Conservation (phyloP, 495 filamentous ascomycete genomes). For the Astrothelium macrocarpum region DNA sequence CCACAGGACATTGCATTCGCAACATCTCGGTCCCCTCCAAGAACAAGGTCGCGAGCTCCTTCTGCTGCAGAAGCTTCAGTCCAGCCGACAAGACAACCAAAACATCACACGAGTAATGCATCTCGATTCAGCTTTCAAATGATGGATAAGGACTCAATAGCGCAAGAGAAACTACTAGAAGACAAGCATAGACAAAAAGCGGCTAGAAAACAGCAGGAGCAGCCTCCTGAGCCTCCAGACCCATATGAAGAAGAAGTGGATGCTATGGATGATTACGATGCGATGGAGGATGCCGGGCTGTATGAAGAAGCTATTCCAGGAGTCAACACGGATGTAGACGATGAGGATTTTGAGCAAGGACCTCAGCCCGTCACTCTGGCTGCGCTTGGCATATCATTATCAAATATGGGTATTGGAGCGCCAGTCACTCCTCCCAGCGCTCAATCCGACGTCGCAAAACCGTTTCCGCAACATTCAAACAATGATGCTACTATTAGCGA, state of each 20-base stretch:
- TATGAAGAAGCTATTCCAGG: constrained; percentile 71
- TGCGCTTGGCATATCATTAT: constrained; percentile 1
- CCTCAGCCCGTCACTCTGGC: not conserved
- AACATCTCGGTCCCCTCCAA: constrained; percentile 32
- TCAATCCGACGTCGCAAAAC: not conserved
- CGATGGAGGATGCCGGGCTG: constrained; percentile 59
- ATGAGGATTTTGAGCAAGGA: constrained; percentile 22
- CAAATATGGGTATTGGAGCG: not conserved
- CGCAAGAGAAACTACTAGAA: constrained; percentile 74
- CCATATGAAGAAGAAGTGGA: constrained; percentile 33
- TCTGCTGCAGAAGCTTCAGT: constrained; percentile 38
- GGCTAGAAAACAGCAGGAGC: constrained; percentile 40
- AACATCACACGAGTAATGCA: constrained; percentile 75
- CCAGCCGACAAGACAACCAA: constrained; percentile 38
- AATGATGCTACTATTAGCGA: not conserved
- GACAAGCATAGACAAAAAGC: constrained; percentile 73
- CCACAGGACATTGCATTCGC: constrained; percentile 23
- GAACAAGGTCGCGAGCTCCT: constrained; percentile 37
- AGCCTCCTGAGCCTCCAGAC: constrained; percentile 36
- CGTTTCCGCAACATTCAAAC: not conserved
- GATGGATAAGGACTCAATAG: constrained; percentile 60
- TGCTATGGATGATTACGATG: constrained; percentile 26
- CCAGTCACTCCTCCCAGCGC: not conserved
- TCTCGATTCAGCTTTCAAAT: constrained; percentile 92
- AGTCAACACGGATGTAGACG: constrained; percentile 57